These are phyloP conservation scores for Ilex paraguariensis DNA, from an alignment of 305 asterid species.

Conservation along the genomic window DNA sequence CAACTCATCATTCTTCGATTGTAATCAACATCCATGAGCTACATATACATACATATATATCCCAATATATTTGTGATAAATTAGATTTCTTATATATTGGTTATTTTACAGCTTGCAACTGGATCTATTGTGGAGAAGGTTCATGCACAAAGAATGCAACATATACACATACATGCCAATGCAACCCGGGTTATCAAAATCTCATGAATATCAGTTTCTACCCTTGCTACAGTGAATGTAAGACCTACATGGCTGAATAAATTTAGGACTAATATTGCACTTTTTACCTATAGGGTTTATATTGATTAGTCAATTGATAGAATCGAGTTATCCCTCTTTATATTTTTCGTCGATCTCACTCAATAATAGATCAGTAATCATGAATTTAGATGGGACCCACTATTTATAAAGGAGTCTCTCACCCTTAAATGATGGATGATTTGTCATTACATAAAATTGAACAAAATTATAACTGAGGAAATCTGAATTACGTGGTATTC, in stretches of 20 bases:
- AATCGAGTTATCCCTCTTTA: no score
- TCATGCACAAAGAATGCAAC: no score
- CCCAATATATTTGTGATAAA: not conserved
- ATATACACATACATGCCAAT: no score
- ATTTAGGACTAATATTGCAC: not conserved
- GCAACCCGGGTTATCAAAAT: no score
- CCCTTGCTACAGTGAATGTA: constrained; percentile 73
- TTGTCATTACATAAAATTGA: not conserved
- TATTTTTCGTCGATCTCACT: no score
- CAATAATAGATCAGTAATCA: not conserved
- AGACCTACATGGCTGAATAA: constrained; percentile 4
- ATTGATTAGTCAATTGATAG: no score
- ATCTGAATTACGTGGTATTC: not conserved
- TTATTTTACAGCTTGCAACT: constrained; percentile 51
- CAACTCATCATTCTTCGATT: constrained; percentile 54
- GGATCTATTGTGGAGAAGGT: no score
- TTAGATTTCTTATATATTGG: not conserved
- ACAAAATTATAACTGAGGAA: not conserved
- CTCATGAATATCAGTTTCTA: constrained; percentile 45
- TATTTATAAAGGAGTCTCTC: not conserved
- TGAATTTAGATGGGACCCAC: not conserved
- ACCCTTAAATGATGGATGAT: not conserved
- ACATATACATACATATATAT: not conserved
- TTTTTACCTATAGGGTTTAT: not conserved
- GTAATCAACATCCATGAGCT: constrained; percentile 24